Evolutionary conservation across 1,284 basidiomycete genomes (phyloP), one percentile per base, ranked within the genome.

Genomic region (Ustilago shanxiensis): DNA sequence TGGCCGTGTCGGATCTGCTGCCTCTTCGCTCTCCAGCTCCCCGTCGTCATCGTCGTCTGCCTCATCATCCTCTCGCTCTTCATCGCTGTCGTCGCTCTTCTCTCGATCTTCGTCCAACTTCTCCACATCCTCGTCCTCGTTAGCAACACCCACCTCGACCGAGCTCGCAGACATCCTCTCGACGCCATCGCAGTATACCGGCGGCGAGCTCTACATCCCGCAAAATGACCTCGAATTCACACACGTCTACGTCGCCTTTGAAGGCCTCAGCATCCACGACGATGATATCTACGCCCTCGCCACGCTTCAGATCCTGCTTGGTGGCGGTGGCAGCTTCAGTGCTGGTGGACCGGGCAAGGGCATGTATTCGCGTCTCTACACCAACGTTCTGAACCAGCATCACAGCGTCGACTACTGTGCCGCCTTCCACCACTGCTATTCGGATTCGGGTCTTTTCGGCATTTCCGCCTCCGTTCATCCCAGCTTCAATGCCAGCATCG

Each of bases 341-440:
- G 95, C 95, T 20, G 94, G 93, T 77, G 96, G 96, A 2, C 96
- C 96, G 1, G 96, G 96, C 49, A 99, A 99, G 88, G 97, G 96
- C 81, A 98, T 99, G 95, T 98, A 98, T 89, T 95, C 94, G 41
- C 92, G 96, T 20, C 88, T 98, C 59, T 98, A 98, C 88, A 96
- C 95, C n/a, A 92, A 95, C 85, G 95, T 99, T 79, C 91, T 99
- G 72, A 98, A 98, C 86, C 93, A 94, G 84, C 93, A 94, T 88
- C 91, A 95, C 70, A 92, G 94, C 82, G 91, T 99, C 83, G 96
- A 99, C 87, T 94, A 95, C 87, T 98, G 95, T 87, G 92, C 94
- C n/a, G 93, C 94, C 29, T 98, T 98, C 91, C 95, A 98, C 86
- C 95, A 98, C 87, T 96, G 96, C 84, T 99, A 98, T 88, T 91